Conservation (phyloP, 768 basidiomycete genomes). For the Podaxis sp. region DNA sequence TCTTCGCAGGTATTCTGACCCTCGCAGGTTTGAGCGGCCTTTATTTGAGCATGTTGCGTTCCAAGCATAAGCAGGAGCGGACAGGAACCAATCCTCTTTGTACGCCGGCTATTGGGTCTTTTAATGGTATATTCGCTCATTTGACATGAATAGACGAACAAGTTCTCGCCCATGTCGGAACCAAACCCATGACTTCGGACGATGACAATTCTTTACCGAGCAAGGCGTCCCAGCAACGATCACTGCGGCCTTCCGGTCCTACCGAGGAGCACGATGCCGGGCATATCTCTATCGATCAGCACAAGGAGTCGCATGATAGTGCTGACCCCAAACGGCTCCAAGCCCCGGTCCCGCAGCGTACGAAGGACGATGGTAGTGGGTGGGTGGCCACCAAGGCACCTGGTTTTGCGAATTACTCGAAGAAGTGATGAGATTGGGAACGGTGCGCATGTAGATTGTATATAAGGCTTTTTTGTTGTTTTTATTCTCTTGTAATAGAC, state of each 20-base stretch:
- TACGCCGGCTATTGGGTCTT: conserved; percentile 16
- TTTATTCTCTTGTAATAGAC: background rate
- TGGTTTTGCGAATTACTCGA: conserved; percentile 31
- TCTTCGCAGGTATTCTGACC: conserved; percentile 28
- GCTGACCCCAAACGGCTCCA: conserved; percentile 19
- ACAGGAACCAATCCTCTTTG: conserved; percentile 29
- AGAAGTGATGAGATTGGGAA: conserved; percentile 20
- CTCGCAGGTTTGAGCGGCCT: conserved; percentile 26
- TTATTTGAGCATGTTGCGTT: conserved; percentile 26
- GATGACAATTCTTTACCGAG: conserved; percentile 8
- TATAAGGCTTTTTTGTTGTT: background rate
- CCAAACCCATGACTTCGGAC: conserved; percentile 16
- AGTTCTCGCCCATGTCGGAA: conserved; percentile 24
- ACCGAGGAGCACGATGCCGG: conserved; percentile 25
- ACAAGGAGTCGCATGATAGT: conserved; percentile 21
- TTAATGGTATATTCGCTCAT: background rate
- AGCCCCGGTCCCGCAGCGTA: conserved; percentile 31
- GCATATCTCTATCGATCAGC: conserved; percentile 26
- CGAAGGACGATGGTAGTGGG: conserved; percentile 21
- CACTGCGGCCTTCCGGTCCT: conserved; percentile 16
- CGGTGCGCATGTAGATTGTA: background rate
- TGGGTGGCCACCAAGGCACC: conserved; percentile 32
- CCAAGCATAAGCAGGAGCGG: conserved; percentile 25
- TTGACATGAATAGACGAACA: conserved; percentile 27
- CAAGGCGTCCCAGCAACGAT: background rate